Conservation (phyloP, 1,139 yeast genomes). For the Saccharomyces uvarum region DNA sequence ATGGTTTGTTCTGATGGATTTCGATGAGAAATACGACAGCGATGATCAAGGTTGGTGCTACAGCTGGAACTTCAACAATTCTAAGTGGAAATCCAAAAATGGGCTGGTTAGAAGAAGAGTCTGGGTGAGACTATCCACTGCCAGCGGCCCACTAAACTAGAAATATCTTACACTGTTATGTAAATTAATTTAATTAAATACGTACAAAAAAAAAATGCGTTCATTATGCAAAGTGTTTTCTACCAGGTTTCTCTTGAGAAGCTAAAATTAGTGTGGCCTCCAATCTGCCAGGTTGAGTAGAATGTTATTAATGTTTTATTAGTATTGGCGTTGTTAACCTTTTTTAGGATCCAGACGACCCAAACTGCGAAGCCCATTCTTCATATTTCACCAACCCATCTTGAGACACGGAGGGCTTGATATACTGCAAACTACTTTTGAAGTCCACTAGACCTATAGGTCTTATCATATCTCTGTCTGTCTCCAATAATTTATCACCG, state of each 20-base stretch:
- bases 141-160: not conserved
- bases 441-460: slow-evolving; percentile 75
- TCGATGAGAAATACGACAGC: slow-evolving; percentile 40
- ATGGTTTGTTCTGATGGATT: slow-evolving; percentile 57
- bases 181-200: not conserved
- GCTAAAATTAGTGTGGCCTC: not conserved
- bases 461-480: slow-evolving; percentile 80
- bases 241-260: not conserved
- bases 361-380: slow-evolving; percentile 85
- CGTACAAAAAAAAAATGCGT: not conserved
- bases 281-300: not conserved
- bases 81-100: slow-evolving; percentile 54
- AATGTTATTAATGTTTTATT: not conserved
- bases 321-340: not conserved
- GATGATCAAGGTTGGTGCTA: slow-evolving; percentile 74
- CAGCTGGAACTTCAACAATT: slow-evolving; percentile 42
- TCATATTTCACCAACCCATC: slow-evolving; percentile 77
- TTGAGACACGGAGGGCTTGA: slow-evolving; percentile 83
- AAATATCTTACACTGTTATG: not conserved
- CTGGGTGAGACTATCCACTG: slow-evolving; percentile 43
- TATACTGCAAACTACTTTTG: slow-evolving; percentile 65
- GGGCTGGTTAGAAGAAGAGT: slow-evolving; percentile 51
- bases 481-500: slow-evolving; percentile 78
- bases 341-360: slow-evolving; percentile 75
- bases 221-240: not conserved